These are phyloP conservation scores for Amborella trichopoda DNA, from an alignment of 164 flowering plant species.

Conservation along the genomic window DNA sequence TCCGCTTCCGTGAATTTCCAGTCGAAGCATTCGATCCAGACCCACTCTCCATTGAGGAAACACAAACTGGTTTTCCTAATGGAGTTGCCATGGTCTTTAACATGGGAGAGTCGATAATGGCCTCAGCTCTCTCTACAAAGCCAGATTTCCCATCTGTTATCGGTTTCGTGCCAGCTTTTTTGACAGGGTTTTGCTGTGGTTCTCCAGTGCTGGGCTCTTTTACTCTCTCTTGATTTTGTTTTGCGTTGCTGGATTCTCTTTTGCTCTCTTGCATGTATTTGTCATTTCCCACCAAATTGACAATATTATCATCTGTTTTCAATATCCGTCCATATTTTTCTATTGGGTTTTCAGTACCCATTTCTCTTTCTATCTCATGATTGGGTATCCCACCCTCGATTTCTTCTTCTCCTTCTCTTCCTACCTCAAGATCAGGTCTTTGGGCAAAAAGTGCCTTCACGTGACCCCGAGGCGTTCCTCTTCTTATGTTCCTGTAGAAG, in stretches of 20 bases:
- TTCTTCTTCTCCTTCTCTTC: too few species aligned
- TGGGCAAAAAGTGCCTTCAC: constrained; percentile 37
- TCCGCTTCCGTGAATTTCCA: constrained; percentile 4
- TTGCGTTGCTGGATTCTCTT: neutral
- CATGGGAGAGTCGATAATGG: constrained; percentile 2
- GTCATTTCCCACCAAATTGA: neutral
- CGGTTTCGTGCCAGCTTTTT: constrained; percentile 4
- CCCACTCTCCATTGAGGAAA: constrained; percentile 29
- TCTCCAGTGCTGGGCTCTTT: neutral
- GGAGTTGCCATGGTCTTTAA: constrained; percentile 28
- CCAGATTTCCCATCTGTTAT: constrained; percentile 1
- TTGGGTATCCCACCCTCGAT: neutral
- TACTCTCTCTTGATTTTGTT: neutral
- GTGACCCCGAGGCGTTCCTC: constrained; percentile 61
- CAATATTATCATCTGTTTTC: neutral
- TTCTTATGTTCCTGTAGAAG: constrained; percentile 41
- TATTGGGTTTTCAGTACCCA: too few species aligned
- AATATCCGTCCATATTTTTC: too few species aligned
- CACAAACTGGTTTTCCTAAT: constrained; percentile 1
- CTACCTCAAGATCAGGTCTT: constrained; percentile 3
- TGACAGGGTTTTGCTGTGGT: neutral
- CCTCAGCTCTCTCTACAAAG: neutral
- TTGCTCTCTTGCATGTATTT: neutral
- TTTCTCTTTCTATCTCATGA: neutral
- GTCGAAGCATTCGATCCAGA: neutral